phyloP scores from a whole-genome alignment of 148 eudicot species.

The Chenopodium formosanum region DNA sequence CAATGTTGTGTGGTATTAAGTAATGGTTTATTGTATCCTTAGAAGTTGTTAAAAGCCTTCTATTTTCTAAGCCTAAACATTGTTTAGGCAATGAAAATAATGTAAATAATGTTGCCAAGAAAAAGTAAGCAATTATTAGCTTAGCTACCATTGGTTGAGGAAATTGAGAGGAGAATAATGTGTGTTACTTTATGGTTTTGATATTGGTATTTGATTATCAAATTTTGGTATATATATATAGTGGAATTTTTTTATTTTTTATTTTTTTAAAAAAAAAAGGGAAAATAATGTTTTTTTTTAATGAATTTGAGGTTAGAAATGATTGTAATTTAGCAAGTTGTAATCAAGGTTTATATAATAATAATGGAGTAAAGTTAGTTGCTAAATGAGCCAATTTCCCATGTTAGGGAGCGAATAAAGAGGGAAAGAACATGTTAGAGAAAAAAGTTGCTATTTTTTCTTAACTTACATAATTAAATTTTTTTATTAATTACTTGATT shows the following conservation, averaged over 20 bases:
- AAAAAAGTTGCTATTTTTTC: constrained; percentile 4
- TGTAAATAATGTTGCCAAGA: constrained; percentile 16
- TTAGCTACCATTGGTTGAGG: constrained; percentile 12
- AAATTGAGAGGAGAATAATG: constrained; percentile 1
- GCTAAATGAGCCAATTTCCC: constrained; percentile 1
- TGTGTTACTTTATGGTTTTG: constrained; percentile 5
- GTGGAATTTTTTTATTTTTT: background rate
- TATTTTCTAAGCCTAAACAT: constrained; percentile 20
- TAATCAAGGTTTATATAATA: background rate
- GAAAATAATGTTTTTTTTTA: background rate
- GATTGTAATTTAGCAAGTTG: background rate
- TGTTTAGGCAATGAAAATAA: background rate
- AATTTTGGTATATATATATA: constrained; percentile 24
- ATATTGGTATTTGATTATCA: background rate
- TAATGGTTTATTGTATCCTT: constrained; percentile 22
- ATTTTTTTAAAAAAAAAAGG: background rate
- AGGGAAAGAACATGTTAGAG: constrained; percentile 17
- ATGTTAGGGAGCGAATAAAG: constrained; percentile 11
- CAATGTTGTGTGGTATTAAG: constrained; percentile 31
- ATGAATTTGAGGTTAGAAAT: background rate
- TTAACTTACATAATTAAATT: constrained; percentile 24
- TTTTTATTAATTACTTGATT: constrained; percentile 3
- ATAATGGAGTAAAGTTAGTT: background rate
- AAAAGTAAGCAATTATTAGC: background rate
- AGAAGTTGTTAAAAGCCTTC: constrained; percentile 22